Evolutionary conservation across 495 filamentous ascomycete genomes (phyloP).

Genomic region (Parachaetomium inaequale): DNA sequence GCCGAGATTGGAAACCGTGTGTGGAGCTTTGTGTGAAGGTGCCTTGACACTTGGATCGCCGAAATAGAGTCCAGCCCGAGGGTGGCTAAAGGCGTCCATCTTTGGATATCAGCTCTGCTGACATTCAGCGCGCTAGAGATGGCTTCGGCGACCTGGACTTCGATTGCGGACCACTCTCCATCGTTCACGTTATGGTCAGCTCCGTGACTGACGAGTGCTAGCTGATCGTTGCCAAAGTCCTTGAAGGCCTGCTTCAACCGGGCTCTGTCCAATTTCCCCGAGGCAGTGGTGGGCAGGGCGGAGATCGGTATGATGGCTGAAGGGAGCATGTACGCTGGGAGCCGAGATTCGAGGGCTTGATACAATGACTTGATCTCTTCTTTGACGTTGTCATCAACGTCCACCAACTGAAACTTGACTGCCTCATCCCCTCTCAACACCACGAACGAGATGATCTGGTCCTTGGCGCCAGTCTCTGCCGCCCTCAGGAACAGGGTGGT

Average conservation of each 20-base stretch:
- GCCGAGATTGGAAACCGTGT: slow-evolving; percentile 54
- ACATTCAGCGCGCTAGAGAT: slow-evolving; percentile 43
- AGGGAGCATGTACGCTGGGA: slow-evolving; percentile 70
- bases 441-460: slow-evolving; percentile 58
- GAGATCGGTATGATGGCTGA: slow-evolving; percentile 63
- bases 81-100: slow-evolving; percentile 44
- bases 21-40: slow-evolving; percentile 42
- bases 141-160: slow-evolving; percentile 49
- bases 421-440: slow-evolving; percentile 36
- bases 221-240: slow-evolving; percentile 17
- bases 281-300: slow-evolving; percentile 57
- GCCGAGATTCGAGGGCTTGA: slow-evolving; percentile 33
- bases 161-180: slow-evolving; percentile 48
- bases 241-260: slow-evolving; percentile 22
- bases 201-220: slow-evolving; percentile 25
- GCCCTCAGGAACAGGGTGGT: slow-evolving; percentile 48
- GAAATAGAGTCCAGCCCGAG: slow-evolving; percentile 80
- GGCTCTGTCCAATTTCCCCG: slow-evolving; percentile 57
- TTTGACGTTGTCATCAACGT: slow-evolving; percentile 23
- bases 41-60: slow-evolving; percentile 62
- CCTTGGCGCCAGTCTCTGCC: slow-evolving; percentile 18
- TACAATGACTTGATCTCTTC: slow-evolving; percentile 39
- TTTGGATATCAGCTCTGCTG: slow-evolving; percentile 53
- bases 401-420: slow-evolving; percentile 24
- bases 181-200: slow-evolving; percentile 29